Base-by-base conservation (phyloP, 148 eudicot species). In the Silene uniflora region DNA sequence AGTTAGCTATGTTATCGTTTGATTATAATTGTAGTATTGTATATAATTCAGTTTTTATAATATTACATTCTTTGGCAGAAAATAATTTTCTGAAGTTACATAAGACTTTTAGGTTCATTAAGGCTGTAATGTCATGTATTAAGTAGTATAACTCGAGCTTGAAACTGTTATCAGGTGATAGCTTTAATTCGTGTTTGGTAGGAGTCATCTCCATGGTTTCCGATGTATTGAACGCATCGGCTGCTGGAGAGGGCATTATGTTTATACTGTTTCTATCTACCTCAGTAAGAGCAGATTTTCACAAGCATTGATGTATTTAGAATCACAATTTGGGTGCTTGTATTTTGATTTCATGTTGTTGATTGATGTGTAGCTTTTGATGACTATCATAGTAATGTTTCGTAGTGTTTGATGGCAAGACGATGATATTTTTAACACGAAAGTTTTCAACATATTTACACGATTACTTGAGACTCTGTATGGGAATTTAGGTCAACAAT, bases 131-230 rank as follows among this genome's bases (percentile, higher is more conserved):
- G 52, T 77, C 55, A 52, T 19, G 70, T 10, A 60, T 17, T 66
- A 3, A 18, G 35, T 22, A 39, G 44, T 44, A 9, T 54, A 13
- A 76, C 74, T 77, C 22, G 63, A 54, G 67, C 22, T 62, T 39
- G 72, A 72, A 67, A 54, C 68, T 71, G 71, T 56, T 80, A 27
- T 70, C 82, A 91, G 98, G 97, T 79, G 95, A 93, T 84, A 91
- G 97, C 89, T 78, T 93, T 72, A 91, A 88, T 69, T 90, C 97
- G 70, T 86, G 87, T 72, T 81, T 91, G 71, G 98, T 93, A 54
- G 93, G 96, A 39, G 71, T 91, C 63, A 82, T 94, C 76, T 84
- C 84, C n/a, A 88, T 91, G 44, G 97, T 89, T 27, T 97, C 85
- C 14, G 97, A 93, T 75, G 82, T 64, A 22, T 69, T 91, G 63